Conservation (phyloP, 495 filamentous ascomycete species). For the Podospora anserina region DNA sequence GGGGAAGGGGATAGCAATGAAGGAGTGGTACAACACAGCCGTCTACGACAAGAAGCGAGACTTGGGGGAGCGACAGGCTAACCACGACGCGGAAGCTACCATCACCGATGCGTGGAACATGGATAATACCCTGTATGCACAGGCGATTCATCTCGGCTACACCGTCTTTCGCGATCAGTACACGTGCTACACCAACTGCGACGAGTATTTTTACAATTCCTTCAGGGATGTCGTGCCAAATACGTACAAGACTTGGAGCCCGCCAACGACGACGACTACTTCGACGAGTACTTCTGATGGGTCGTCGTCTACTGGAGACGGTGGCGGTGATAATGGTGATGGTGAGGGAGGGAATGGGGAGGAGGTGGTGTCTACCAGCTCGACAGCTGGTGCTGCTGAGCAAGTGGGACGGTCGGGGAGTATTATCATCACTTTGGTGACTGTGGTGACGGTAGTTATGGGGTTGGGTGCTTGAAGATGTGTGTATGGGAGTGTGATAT, state of each 20-base stretch:
- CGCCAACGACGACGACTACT: not conserved
- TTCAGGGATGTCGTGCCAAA: not conserved
- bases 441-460: not conserved
- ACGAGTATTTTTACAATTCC: not conserved
- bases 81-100: not conserved
- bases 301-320: no score
- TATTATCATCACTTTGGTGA: not conserved
- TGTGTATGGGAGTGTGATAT: not conserved
- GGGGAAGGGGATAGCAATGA: not conserved
- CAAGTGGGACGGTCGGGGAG: not conserved
- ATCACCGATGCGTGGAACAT: not conserved
- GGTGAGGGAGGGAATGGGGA: not conserved
- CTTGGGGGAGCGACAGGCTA: not conserved
- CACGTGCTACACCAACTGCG: not conserved
- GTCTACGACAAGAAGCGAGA: slow-evolving; percentile 3
- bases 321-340: not conserved
- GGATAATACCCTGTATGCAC: not conserved
- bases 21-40: not conserved
- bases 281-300: not conserved
- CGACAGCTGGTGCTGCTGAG: not conserved
- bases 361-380: not conserved
- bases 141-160: not conserved
- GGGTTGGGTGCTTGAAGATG: not conserved
- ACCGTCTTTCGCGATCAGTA: not conserved
- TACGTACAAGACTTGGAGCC: not conserved